Percentiles rank a stretch among this genome's conserved stretches.
These are phyloP conservation scores for Usnea hakonensis DNA, from an alignment of 495 filamentous ascomycete species.

Conservation along the genomic window DNA sequence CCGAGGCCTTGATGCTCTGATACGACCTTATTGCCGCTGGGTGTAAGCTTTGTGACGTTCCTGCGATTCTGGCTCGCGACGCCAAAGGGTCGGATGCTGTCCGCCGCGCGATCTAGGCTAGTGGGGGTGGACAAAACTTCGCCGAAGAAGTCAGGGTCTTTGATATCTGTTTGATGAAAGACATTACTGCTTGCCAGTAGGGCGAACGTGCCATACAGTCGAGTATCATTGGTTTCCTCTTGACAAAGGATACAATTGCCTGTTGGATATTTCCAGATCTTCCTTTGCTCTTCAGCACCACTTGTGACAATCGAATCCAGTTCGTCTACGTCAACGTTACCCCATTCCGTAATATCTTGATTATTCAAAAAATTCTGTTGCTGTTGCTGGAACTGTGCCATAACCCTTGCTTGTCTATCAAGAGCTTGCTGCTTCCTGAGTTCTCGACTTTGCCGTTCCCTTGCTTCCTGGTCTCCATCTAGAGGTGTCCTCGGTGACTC, in stretches of 20 bases:
- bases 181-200: slow-evolving; percentile 82
- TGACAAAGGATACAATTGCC: slow-evolving; percentile 95
- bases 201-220: slow-evolving; percentile 86
- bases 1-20: slow-evolving; percentile 75
- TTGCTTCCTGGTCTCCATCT: slow-evolving; percentile 32
- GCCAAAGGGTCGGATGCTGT: slow-evolving; percentile 77
- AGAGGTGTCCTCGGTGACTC: slow-evolving; percentile 46
- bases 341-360: slow-evolving; percentile 80
- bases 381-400: slow-evolving; percentile 96
- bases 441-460: slow-evolving; percentile 48
- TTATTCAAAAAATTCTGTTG: slow-evolving; percentile 88
- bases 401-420: slow-evolving; percentile 81
- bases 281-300: slow-evolving; percentile 53
- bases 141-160: slow-evolving; percentile 72
- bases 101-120: slow-evolving; percentile 76
- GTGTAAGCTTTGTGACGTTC: slow-evolving; percentile 63
- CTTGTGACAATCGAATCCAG: slow-evolving; percentile 49
- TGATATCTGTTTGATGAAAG: slow-evolving; percentile 73
- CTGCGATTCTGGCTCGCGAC: slow-evolving; percentile 78
- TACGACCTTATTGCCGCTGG: slow-evolving; percentile 59
- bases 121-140: slow-evolving; percentile 67
- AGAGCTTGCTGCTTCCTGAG: slow-evolving; percentile 86
- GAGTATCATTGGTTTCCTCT: slow-evolving; percentile 84
- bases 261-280: slow-evolving; percentile 86
- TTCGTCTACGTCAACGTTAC: slow-evolving; percentile 63